Evolutionary conservation across 768 basidiomycete genomes (phyloP).

Genomic region (Tephrocybe sp.): DNA sequence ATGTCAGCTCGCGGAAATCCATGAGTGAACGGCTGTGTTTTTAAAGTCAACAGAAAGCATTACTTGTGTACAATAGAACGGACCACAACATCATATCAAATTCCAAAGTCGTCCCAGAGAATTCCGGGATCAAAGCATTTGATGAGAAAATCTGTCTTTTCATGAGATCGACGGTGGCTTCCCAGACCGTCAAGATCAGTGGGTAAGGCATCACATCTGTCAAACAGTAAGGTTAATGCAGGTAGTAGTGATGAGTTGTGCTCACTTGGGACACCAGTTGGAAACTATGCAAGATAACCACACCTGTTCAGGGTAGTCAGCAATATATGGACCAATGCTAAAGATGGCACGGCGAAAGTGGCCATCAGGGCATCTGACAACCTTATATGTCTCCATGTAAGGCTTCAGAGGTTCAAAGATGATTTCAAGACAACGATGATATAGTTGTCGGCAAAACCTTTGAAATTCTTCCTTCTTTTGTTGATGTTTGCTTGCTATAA

Average conservation of each 20-base stretch:
- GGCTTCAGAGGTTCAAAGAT: conserved; percentile 18
- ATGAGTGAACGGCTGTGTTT: conserved; percentile 25
- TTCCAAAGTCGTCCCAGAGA: conserved; percentile 19
- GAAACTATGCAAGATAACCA: conserved; percentile 22
- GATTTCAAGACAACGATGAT: conserved; percentile 19
- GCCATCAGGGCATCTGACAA: conserved; percentile 23
- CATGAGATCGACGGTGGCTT: conserved; percentile 5
- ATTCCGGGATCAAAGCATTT: conserved; percentile 1
- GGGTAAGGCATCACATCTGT: conserved; percentile 8
- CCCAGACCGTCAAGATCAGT: conserved; percentile 21
- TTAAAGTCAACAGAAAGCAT: background rate
- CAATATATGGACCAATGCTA: conserved; percentile 27
- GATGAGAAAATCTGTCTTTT: conserved; percentile 19
- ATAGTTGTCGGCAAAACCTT: conserved; percentile 19
- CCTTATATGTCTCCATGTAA: conserved; percentile 22
- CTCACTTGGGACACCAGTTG: conserved; percentile 27
- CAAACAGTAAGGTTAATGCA: background rate
- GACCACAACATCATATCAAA: conserved; percentile 24
- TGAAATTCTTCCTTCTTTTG: conserved; percentile 13
- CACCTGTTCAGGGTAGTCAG: conserved; percentile 27
- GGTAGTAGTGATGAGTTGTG: background rate
- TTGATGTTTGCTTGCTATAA: conserved; percentile 16
- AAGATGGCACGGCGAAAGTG: conserved; percentile 23
- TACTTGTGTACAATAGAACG: background rate
- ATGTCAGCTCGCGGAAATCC: conserved; percentile 28